A percentile compares a stretch with the other conserved stretches of the same genome.
Conservation (phyloP, 192 early-diverging fungal species). For the Neocallimastix lanati region DNA sequence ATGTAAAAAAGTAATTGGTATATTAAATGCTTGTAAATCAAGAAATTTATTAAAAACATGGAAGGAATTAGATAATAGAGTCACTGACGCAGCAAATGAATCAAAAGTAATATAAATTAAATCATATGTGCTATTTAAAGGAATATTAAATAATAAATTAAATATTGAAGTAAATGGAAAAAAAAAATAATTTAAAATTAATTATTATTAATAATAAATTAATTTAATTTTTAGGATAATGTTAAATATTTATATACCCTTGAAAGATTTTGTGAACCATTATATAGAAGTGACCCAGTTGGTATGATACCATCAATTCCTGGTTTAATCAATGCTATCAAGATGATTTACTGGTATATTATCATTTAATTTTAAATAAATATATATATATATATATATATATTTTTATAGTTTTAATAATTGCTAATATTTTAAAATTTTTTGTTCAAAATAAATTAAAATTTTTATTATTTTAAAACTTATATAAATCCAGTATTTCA, state of each 20-base stretch:
- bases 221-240: constrained; percentile 21
- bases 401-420: no score
- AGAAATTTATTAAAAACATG: constrained; percentile 32
- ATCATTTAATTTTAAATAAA: neutral
- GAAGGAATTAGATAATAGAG: constrained; percentile 45
- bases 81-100: constrained; percentile 52
- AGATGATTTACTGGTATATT: constrained; percentile 38
- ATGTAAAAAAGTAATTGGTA: constrained; percentile 49
- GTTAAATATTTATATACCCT: constrained; percentile 48
- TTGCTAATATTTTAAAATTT: no score
- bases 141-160: no score
- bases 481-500: constrained; percentile 20
- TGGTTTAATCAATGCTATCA: constrained; percentile 45
- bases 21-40: constrained; percentile 38
- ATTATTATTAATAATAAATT: no score
- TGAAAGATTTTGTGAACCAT: constrained; percentile 44
- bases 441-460: no score
- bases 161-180: no score
- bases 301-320: constrained; percentile 47
- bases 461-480: no score
- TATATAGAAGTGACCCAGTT: constrained; percentile 37
- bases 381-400: neutral
- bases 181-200: no score
- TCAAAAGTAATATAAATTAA: constrained; percentile 26
- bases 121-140: no score